Evolutionary conservation across 176 grass and related monocot genomes (phyloP).

Genomic region (Avena sativa): DNA sequence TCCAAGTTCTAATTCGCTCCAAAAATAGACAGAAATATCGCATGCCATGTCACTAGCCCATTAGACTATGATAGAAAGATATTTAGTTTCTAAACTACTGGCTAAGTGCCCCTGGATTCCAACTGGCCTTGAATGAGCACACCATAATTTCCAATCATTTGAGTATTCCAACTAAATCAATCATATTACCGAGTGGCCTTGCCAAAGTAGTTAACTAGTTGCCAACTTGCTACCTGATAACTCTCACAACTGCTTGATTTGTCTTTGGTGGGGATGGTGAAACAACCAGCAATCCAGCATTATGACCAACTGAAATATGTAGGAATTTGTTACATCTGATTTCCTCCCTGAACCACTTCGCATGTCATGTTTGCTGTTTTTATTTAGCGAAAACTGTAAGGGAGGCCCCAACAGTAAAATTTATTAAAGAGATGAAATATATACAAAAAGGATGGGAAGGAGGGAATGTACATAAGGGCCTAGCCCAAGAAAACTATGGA

Average conservation of each 20-base stretch:
- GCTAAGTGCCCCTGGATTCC: neutral
- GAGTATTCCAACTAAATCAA: neutral
- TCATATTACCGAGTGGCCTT: neutral
- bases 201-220: neutral
- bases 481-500: too few species aligned
- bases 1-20: constrained; percentile 17
- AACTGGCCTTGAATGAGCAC: neutral
- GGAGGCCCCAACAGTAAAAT: too few species aligned
- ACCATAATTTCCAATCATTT: neutral
- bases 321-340: neutral
- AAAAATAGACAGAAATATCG: constrained; percentile 18
- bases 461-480: too few species aligned
- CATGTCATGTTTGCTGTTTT: constrained; percentile 10
- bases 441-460: too few species aligned
- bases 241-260: neutral
- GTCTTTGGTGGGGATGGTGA: neutral
- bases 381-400: too few species aligned
- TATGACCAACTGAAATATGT: neutral
- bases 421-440: too few species aligned
- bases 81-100: neutral
- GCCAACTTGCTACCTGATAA: neutral
- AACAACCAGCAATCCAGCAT: neutral
- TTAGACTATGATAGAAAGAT: constrained; percentile 32
- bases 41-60: constrained; percentile 9
- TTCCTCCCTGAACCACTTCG: neutral